Conservation (phyloP, 129 eudicot genomes). For the Escallonia rubra region DNA sequence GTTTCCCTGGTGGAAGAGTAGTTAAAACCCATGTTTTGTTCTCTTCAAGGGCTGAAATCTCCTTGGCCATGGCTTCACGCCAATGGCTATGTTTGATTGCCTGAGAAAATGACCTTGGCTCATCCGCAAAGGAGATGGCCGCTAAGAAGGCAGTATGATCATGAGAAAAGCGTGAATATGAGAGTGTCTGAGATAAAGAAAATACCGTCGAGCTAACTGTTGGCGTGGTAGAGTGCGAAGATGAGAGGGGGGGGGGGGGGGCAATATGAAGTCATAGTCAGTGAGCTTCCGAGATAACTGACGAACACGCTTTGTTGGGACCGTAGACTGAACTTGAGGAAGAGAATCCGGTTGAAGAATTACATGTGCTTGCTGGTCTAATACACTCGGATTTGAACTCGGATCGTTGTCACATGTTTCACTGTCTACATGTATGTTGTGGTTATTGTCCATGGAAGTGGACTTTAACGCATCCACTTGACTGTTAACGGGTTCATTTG, state of each 20-base stretch:
- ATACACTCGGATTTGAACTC: too few species aligned
- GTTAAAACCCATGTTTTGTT: background rate
- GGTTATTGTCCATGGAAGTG: too few species aligned
- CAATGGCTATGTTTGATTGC: background rate
- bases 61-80: constrained; percentile 7
- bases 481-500: too few species aligned
- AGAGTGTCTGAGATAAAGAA: background rate
- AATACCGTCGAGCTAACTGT: background rate
- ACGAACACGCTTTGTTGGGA: background rate
- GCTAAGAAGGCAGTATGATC: background rate
- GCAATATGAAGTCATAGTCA: background rate
- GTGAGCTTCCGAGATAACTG: background rate
- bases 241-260: background rate
- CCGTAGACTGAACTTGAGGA: background rate
- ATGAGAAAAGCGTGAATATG: background rate
- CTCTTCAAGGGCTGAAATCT: background rate
- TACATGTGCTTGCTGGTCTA: too few species aligned
- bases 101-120: background rate
- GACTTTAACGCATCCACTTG: too few species aligned
- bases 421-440: too few species aligned
- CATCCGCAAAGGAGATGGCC: background rate
- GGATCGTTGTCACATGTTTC: too few species aligned
- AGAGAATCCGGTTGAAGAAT: background rate
- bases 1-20: background rate
- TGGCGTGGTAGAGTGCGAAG: background rate